A percentile compares a stretch with the other conserved stretches of the same genome.
These are phyloP conservation scores for Pseudonectria buxi DNA, from an alignment of 2,329 filamentous ascomycete species.

Conservation along the genomic window DNA sequence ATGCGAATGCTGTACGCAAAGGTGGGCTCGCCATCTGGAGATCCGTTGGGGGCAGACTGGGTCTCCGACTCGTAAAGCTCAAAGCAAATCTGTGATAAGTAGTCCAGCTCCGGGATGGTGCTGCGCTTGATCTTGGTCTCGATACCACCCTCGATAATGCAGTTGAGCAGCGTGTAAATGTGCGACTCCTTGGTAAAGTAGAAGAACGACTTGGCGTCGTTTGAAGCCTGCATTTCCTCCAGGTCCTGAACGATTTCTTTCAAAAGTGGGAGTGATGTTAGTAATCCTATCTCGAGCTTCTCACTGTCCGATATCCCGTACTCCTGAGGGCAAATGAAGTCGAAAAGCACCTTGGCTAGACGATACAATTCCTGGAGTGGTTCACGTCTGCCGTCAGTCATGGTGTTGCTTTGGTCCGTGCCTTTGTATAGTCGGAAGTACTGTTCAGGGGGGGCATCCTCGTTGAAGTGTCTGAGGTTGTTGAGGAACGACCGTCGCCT, in stretches of 20 bases:
- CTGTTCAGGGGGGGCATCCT: constrained; percentile 55
- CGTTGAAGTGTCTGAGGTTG: constrained; percentile 40
- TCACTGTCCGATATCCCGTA: constrained; percentile 94
- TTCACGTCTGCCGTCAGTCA: constrained; percentile 76
- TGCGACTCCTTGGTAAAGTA: constrained; percentile 99
- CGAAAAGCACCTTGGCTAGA: constrained; percentile 88
- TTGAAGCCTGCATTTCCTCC: constrained; percentile 92
- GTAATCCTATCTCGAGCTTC: constrained; percentile 94
- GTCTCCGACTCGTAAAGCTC: constrained; percentile 96
- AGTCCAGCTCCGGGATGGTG: constrained; percentile 94
- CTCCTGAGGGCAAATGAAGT: constrained; percentile 97
- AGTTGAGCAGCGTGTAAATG: constrained; percentile 96
- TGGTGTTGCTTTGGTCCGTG: constrained; percentile 58
- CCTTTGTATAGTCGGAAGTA: constrained; percentile 92
- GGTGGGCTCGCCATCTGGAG: constrained; percentile 51
- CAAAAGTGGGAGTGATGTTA: constrained; percentile 87
- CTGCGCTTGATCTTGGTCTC: constrained; percentile 94
- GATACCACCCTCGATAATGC: constrained; percentile 93
- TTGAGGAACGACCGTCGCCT: constrained; percentile 55
- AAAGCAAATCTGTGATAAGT: constrained; percentile 95
- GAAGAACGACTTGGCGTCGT: constrained; percentile 91
- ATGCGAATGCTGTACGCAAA: constrained; percentile 97
- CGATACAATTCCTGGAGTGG: constrained; percentile 90
- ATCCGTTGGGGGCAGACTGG: constrained; percentile 39
- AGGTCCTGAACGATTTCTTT: constrained; percentile 96